Evolutionary conservation across 345 rosid species (phyloP).

Genomic region (Acer saccharum): DNA sequence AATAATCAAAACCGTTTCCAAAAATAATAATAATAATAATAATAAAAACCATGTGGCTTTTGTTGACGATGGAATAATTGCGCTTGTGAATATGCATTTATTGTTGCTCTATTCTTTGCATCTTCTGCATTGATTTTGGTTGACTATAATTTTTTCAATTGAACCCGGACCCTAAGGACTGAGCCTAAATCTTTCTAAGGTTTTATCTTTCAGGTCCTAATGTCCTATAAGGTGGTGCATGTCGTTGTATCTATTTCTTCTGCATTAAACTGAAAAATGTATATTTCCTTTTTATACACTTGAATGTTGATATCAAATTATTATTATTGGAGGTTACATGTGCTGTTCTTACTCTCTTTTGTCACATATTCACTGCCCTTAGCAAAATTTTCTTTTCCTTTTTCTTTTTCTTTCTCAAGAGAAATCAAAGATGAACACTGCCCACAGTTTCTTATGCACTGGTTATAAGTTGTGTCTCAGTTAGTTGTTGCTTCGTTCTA

Average conservation of each 20-base stretch:
- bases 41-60: constrained; percentile 11
- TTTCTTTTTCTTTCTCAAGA: neutral
- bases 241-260: neutral
- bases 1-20: too few species aligned
- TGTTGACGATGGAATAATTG: neutral
- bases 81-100: neutral
- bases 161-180: neutral
- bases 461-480: neutral
- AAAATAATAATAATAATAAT: neutral
- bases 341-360: neutral
- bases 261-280: neutral
- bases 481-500: neutral
- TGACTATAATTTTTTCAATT: neutral
- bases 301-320: neutral
- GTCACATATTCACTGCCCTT: neutral
- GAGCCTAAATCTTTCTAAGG: neutral
- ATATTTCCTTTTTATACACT: neutral
- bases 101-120: neutral
- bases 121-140: constrained; percentile 8
- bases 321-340: neutral
- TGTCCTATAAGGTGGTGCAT: neutral
- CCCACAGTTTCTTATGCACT: neutral
- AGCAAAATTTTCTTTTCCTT: neutral
- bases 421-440: neutral
- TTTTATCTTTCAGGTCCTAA: neutral